A percentile compares a stretch with the other conserved stretches of the same genome.
phyloP scores from a whole-genome alignment of 2,329 filamentous ascomycete genomes.

The Aspergillus neotritici region DNA sequence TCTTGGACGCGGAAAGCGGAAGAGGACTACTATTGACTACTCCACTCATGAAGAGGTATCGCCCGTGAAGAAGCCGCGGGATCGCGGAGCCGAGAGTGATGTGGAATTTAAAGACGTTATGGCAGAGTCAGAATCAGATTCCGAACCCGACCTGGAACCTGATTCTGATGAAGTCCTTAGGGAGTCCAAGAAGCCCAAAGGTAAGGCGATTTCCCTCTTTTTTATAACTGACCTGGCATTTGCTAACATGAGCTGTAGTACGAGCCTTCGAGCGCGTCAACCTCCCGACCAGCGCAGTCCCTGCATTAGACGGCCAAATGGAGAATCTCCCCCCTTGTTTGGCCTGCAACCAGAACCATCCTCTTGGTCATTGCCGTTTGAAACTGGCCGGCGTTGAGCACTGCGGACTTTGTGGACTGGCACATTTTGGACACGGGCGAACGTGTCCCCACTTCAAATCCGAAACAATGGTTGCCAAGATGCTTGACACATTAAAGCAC shows the following conservation, averaged over 20 bases:
- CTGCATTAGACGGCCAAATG: constrained; percentile 14
- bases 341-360: constrained; percentile 52
- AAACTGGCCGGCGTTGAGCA: constrained; percentile 55
- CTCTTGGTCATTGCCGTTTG: constrained; percentile 55
- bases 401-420: constrained; percentile 60
- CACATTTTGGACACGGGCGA: constrained; percentile 52
- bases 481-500: constrained; percentile 58
- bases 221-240: background rate
- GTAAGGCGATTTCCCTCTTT: constrained; percentile 5
- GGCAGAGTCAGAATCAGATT: constrained; percentile 24
- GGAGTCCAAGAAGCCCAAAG: constrained; percentile 15
- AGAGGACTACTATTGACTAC: constrained; percentile 50
- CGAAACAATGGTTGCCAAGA: constrained; percentile 57
- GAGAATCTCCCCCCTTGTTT: constrained; percentile 38
- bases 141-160: constrained; percentile 13
- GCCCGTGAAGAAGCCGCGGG: constrained; percentile 18
- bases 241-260: constrained; percentile 19
- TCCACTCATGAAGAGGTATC: constrained; percentile 15
- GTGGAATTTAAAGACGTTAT: constrained; percentile 27
- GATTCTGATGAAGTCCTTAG: constrained; percentile 24
- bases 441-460: constrained; percentile 59
- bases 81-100: constrained; percentile 23
- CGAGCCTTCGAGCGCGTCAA: constrained; percentile 37
- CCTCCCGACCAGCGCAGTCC: constrained; percentile 7
- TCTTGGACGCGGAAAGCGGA: constrained; percentile 80